Evolutionary conservation across 176 grass and related monocot species (phyloP), one percentile per base, ranked within the genome.

Genomic region (Pontederia paniculata): DNA sequence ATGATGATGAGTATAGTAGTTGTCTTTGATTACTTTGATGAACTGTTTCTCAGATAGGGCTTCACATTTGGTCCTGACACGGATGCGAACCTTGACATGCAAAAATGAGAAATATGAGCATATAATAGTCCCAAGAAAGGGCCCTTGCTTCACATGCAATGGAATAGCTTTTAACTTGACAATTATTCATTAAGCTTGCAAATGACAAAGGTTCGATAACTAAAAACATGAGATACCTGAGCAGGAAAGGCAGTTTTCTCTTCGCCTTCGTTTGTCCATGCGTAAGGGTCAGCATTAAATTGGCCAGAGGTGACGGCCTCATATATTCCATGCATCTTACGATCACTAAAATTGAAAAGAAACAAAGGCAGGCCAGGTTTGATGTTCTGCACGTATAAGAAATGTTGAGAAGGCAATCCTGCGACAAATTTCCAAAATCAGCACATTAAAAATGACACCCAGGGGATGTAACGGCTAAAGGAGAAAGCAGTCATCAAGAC

Each of bases 381-480:
- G 47, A 97, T 77, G 74, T 88, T 90, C 69, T 65, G 83, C 64
- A 97, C 87, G 67, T 90, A 90, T 54, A 86, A 87, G 81, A 77
- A 77, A 46, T 97, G 91, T 19, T 52, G 17, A 53, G 78, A 78
- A 51, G 86, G 91, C 45, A 97, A 72, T 47, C 90, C 90, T 96
- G 73, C 70, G 44, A 79, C 28, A 37, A 6, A 37, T 37, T 37
- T 37, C 28, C 28, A 37, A 37, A 37, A 37, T 37, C 28, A 37
- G 28, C 28, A 37, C 28, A 37, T 37, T 37, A 37, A 1, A 6
- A 37, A 37, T 37, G 7, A 37, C 5, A 6, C n/a, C n/a, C n/a
- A 37, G 1, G 7, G 28, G 28, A 37, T 37, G 28, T 3, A 37
- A n/a, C 7, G 28, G 5, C 28, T 37, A 37, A 37, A 37, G 28